Evolutionary conservation across 148 eudicot species (phyloP), one percentile per base, ranked within the genome.

Genomic region (Simmondsia chinensis): DNA sequence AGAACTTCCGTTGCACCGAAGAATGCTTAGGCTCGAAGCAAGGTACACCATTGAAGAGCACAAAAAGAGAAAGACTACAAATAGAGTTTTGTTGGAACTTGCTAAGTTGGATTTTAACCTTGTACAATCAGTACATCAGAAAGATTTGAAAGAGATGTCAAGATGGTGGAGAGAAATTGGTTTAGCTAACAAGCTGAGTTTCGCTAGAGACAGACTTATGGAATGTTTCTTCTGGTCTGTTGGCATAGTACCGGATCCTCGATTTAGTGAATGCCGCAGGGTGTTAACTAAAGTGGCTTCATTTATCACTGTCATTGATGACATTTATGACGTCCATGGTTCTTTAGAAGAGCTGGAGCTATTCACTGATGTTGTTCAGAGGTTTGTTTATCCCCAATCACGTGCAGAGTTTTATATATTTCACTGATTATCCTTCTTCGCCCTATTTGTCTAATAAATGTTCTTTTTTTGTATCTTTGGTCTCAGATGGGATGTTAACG

Each of bases 301-400:
- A 7, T 28, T 54, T n/a, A 15, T 49, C 14, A 31, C 59, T 0
- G 12, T 21, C 7, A 39, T 70, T 4, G 75, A 70, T 45, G 75
- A 70, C 13, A 39, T 64, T 5, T 70, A 70, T 9, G 66, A 70
- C 10, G 10, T 42, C 15, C 50, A 59, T 30, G 63, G 70, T 7
- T 30, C 52, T 4, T 29, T 57, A 12, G 63, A 64, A 3, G 75
- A 64, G 28, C 52, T 64, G 1, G 19, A 59, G 25, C 55, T 54
- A 4, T 70, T 70, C 28, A 70, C 70, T 1, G 33, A 25, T 0
- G 74, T 61, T 0, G 20, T 63, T n/a, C 48, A 63, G 23, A 63
- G 69, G 73, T 68, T 44, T 20, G 58, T 10, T 1, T 16, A 2
- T 10, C 3, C n/a, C n/a, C n/a, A n/a, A n/a, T n/a, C n/a, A n/a